These are phyloP conservation scores for Peterozyma toletana DNA, from an alignment of 805 yeast species.

Conservation along the genomic window DNA sequence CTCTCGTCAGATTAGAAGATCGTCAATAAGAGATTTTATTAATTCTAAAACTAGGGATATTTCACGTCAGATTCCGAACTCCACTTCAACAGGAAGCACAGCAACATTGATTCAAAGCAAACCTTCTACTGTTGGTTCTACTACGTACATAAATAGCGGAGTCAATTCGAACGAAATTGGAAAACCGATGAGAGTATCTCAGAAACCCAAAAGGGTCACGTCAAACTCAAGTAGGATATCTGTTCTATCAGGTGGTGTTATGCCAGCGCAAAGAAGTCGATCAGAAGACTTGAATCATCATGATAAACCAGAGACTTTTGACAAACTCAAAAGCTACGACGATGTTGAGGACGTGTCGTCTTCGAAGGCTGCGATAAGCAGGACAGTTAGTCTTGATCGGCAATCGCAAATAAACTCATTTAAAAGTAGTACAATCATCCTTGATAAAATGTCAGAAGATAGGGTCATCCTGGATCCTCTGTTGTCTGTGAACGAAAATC, in stretches of 20 bases:
- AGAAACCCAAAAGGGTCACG: conserved; percentile 1
- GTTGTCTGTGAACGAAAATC: neutral
- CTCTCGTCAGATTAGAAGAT: conserved; percentile 21
- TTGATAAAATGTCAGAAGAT: neutral
- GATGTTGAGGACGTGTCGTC: neutral
- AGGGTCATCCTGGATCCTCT: neutral
- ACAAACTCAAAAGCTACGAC: too few relatives aligned
- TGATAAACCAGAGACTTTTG: neutral
- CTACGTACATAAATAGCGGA: conserved; percentile 2
- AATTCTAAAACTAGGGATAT: conserved; percentile 32
- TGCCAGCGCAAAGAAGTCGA: neutral
- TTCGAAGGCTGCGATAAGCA: neutral
- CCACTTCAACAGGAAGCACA: conserved; percentile 13
- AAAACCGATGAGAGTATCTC: neutral
- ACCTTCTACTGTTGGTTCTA: conserved; percentile 11
- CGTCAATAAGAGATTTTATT: conserved; percentile 42
- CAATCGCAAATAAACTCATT: neutral
- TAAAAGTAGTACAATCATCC: neutral
- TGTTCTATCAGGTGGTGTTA: neutral
- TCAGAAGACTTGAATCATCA: neutral
- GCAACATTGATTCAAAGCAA: too few relatives aligned
- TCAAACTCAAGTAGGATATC: neutral
- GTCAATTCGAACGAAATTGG: neutral
- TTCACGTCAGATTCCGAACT: conserved; percentile 14
- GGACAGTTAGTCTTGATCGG: neutral